Base-by-base conservation (phyloP, 108 stramenopile species). In the Poteriospumella lacustris region DNA sequence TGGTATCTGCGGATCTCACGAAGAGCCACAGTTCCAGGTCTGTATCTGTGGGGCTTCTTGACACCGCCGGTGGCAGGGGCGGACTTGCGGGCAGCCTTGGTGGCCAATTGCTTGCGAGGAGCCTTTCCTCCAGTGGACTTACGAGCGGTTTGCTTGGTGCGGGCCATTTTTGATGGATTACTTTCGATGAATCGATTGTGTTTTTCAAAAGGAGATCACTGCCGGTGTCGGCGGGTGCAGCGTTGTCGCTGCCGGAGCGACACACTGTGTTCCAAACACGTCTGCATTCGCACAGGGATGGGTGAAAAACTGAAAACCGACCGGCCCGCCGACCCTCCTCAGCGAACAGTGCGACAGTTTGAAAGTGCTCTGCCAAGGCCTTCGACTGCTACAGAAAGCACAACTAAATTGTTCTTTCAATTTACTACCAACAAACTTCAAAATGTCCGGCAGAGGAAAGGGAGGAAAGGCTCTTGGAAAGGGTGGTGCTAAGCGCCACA, bases 51-150 rank as follows among this genome's bases (percentile, higher is more conserved):
- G 76, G 84, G 86, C 83, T 83, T 83, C 83, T 85, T 85, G 28
- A 85, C 84, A 43, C 84, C 84, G 2, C 84, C 84, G 77, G 83
- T 83, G 68, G 81, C 77, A 42, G 84, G 84, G 0, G 84, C 84
- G 43, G 84, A 83, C 85, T 85, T 76, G 75, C 84, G 85, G 64
- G 85, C 85, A 44, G 95, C 95, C 93, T 95, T 90, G 82, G 91
- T 91, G 80, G 91, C 88, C 76, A 91, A 91, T 76, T 94, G 91
- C 88, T 92, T 92, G 64, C 91, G 90, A 33, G 80, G 95, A 79
- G 95, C 95, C 88, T 96, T 96, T 80, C 95, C 95, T 87, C 95
- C 95, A 75, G 95, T 96, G 77, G 92, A 92, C 84, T 94, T 96
- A 67, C 95, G 91, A 29, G 95, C 95, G 87, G 95, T 96, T 88